Percentiles rank a stretch among this genome's conserved stretches.
Conservation (phyloP, 2,329 filamentous ascomycete genomes). For the Paecilomyces niveus region DNA sequence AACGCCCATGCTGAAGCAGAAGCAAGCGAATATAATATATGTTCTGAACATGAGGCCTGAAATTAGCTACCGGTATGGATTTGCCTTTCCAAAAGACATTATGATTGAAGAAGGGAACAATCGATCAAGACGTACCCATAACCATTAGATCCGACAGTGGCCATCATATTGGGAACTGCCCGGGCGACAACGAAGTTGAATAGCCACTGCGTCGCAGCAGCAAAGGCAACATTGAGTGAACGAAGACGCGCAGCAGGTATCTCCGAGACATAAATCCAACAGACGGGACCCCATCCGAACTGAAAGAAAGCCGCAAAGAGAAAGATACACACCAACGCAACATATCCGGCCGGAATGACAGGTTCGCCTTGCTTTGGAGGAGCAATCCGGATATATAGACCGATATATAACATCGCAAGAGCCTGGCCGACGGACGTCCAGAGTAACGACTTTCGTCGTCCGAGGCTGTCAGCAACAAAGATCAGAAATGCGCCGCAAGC, state of each 20-base stretch:
- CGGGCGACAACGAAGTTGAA: constrained; percentile 65
- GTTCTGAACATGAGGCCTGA: neutral
- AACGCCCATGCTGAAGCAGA: constrained; percentile 7
- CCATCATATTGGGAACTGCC: constrained; percentile 55
- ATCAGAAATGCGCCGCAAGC: constrained; percentile 59
- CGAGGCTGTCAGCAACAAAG: constrained; percentile 63
- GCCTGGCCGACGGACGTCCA: constrained; percentile 60
- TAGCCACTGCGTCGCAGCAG: constrained; percentile 61
- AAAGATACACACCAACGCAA: constrained; percentile 62
- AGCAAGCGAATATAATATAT: constrained; percentile 6
- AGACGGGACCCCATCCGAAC: constrained; percentile 60
- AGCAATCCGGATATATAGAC: constrained; percentile 56
- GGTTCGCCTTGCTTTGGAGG: constrained; percentile 40
- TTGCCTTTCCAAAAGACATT: neutral
- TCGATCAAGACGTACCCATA: constrained; percentile 1
- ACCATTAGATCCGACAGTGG: constrained; percentile 4
- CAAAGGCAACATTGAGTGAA: constrained; percentile 59
- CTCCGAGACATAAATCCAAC: constrained; percentile 64
- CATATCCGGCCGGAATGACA: constrained; percentile 58
- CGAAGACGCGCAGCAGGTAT: constrained; percentile 61
- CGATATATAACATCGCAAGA: constrained; percentile 61
- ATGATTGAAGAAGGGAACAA: neutral
- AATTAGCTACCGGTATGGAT: neutral
- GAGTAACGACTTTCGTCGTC: constrained; percentile 55
- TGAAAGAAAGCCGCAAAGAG: constrained; percentile 62